These are phyloP conservation scores for Oryza officinalis DNA, from an alignment of 176 grass and related monocot species.

Conservation along the genomic window DNA sequence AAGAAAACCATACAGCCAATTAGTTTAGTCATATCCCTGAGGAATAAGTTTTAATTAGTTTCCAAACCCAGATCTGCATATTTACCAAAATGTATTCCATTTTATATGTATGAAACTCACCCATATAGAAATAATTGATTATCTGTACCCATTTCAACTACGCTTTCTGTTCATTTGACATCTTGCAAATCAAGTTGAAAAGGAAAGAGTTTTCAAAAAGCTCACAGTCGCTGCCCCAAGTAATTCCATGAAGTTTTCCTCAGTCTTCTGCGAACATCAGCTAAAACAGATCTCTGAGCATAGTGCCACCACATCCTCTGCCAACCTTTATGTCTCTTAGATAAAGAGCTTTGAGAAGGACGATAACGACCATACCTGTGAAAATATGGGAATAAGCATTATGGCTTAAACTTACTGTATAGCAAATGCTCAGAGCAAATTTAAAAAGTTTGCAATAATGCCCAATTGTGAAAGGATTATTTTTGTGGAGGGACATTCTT, in stretches of 20 bases:
- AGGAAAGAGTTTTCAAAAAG: slow-evolving; percentile 27
- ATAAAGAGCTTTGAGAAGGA: slow-evolving; percentile 71
- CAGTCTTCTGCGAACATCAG: slow-evolving; percentile 70
- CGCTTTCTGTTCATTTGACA: slow-evolving; percentile 19
- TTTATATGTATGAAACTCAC: slow-evolving; percentile 4
- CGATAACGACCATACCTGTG: slow-evolving; percentile 88
- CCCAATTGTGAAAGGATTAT: background rate
- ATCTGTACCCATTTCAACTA: background rate
- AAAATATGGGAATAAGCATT: slow-evolving; percentile 30
- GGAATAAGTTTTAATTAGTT: slow-evolving; percentile 27
- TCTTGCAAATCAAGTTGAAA: slow-evolving; percentile 29
- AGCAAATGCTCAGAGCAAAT: slow-evolving; percentile 13
- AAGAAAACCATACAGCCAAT: background rate
- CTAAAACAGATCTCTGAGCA: slow-evolving; percentile 64
- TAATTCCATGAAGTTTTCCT: slow-evolving; percentile 76
- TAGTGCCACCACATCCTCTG: slow-evolving; percentile 88
- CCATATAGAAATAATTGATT: slow-evolving; percentile 4
- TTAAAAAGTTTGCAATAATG: background rate
- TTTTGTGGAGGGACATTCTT: background rate
- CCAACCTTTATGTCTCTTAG: slow-evolving; percentile 78
- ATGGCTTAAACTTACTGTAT: background rate
- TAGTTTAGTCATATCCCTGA: slow-evolving; percentile 25
- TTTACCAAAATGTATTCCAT: background rate
- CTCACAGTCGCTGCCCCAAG: slow-evolving; percentile 84
- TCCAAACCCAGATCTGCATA: slow-evolving; percentile 14